Conservation (phyloP, 169 alveolate genomes). For the Cryptosporidium meleagridis region DNA sequence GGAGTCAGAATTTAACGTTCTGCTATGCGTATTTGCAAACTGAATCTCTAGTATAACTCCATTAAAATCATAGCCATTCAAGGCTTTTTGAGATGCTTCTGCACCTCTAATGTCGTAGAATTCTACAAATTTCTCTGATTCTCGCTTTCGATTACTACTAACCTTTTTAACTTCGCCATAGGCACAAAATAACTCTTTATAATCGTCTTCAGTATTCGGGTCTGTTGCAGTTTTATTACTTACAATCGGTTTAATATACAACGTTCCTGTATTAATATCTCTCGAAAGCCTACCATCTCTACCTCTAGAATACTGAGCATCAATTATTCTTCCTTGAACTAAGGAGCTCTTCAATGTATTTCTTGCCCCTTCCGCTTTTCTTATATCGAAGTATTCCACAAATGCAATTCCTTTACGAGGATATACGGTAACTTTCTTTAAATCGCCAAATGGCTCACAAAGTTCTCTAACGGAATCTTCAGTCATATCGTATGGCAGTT, state of each 20-base stretch:
- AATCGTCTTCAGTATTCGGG: conserved; percentile 76
- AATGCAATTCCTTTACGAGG: conserved; percentile 78
- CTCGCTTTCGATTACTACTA: conserved; percentile 76
- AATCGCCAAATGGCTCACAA: conserved; percentile 77
- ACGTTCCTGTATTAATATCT: conserved; percentile 76
- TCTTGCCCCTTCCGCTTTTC: conserved; percentile 78
- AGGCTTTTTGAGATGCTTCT: conserved; percentile 75
- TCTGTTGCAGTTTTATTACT: conserved; percentile 29
- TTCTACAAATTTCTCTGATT: conserved; percentile 79
- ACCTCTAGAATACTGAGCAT: conserved; percentile 76
- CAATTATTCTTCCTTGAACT: conserved; percentile 75
- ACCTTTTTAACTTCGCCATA: conserved; percentile 77
- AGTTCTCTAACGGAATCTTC: conserved; percentile 74
- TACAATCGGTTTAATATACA: conserved; percentile 68
- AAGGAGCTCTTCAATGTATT: conserved; percentile 73
- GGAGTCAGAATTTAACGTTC: conserved; percentile 41
- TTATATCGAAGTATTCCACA: conserved; percentile 77
- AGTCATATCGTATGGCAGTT: conserved; percentile 76
- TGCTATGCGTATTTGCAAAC: conserved; percentile 53
- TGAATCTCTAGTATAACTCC: conserved; percentile 47
- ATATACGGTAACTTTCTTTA: conserved; percentile 74
- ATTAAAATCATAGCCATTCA: conserved; percentile 75
- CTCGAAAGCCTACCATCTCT: conserved; percentile 58
- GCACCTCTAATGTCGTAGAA: conserved; percentile 76
- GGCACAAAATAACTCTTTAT: conserved; percentile 68